These are phyloP conservation scores for Corymbia calophylla DNA, from an alignment of 441 rosid species.

Conservation along the genomic window DNA sequence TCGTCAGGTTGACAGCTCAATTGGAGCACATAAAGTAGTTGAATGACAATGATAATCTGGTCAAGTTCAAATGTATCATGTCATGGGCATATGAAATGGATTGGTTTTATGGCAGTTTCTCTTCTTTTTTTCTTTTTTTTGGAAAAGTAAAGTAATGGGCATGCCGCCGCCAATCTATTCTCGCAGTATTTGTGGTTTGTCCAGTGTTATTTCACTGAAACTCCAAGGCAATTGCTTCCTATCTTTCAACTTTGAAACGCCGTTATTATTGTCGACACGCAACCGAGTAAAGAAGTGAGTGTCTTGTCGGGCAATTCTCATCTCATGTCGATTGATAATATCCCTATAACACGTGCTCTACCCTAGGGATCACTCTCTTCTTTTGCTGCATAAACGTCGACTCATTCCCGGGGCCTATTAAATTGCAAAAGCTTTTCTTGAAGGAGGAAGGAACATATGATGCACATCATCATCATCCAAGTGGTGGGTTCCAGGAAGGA, in stretches of 20 bases:
- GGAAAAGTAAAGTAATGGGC: background rate
- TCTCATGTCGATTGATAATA: background rate
- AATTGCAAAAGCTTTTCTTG: background rate
- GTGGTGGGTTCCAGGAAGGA: background rate
- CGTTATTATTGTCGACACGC: background rate
- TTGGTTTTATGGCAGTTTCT: background rate
- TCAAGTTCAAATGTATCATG: background rate
- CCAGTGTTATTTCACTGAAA: background rate
- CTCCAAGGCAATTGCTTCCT: background rate
- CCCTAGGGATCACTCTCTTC: background rate
- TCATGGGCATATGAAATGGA: background rate
- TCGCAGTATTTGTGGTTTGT: background rate
- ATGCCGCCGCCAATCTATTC: background rate
- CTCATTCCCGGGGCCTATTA: background rate
- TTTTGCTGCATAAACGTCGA: background rate
- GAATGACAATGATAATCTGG: background rate
- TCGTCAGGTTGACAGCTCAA: background rate
- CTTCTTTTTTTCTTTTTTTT: background rate
- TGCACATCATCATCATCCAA: background rate
- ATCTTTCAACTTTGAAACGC: background rate
- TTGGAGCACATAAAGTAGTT: background rate
- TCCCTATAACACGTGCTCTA: background rate
- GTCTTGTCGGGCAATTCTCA: background rate
- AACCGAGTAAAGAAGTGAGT: background rate
- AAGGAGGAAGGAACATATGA: slow-evolving; percentile 23